Conservation (phyloP, 2,329 filamentous ascomycete species). For the Nigrospora sphaerica region DNA sequence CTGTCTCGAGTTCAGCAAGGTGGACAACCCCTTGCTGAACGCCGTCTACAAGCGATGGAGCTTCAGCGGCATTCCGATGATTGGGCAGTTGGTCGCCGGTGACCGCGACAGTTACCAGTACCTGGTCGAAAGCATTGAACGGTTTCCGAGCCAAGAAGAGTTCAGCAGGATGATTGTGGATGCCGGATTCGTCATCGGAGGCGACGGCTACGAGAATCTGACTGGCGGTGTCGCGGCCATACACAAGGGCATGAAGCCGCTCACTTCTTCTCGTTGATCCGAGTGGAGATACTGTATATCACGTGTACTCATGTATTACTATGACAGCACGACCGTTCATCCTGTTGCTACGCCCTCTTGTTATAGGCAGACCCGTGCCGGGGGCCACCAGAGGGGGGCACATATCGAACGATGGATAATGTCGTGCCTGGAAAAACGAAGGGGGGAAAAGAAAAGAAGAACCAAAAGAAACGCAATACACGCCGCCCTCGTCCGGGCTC, state of each 20-base stretch:
- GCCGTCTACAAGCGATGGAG: conserved; percentile 92
- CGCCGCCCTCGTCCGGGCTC: no score
- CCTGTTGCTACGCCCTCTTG: no score
- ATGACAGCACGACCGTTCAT: no score
- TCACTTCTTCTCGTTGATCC: conserved; percentile 14
- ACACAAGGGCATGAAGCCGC: conserved; percentile 89
- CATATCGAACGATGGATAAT: no score
- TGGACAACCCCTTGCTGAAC: conserved; percentile 71
- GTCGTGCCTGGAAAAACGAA: no score
- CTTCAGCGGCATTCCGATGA: conserved; percentile 87
- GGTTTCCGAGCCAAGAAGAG: conserved; percentile 78
- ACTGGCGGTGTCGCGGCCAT: conserved; percentile 91
- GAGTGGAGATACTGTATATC: not conserved
- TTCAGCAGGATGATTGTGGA: conserved; percentile 78
- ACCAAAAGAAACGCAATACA: no score
- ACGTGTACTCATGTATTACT: not conserved
- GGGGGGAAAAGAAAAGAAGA: no score
- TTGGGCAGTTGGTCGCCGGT: conserved; percentile 89
- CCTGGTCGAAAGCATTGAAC: conserved; percentile 93
- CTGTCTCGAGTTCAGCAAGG: conserved; percentile 89
- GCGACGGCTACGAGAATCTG: conserved; percentile 79
- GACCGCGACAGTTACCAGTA: conserved; percentile 98
- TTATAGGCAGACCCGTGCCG: no score
- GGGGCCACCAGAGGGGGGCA: no score
- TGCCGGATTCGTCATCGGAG: conserved; percentile 81